Evolutionary conservation across 306 rosid genomes (phyloP), one percentile per base, ranked within the genome.

Genomic region (Vigna radiata): DNA sequence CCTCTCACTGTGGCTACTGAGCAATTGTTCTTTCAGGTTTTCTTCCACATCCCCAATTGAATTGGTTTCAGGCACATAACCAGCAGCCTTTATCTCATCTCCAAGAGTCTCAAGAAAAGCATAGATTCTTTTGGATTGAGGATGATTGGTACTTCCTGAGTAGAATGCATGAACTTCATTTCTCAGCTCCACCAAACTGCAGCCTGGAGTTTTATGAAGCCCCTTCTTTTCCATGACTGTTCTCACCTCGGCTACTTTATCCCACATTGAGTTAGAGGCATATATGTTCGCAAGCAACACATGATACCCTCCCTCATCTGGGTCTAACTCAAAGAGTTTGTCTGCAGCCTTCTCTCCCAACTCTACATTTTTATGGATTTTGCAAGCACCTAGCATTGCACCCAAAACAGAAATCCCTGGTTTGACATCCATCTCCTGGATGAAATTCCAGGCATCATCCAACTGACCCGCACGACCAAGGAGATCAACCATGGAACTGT

Each of bases 361-460:
- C 49, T 90, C 87, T 7, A 91, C 84, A 61, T 91, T 94, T 88
- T 94, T 90, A 58, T 94, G 90, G 52, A 90, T 90, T 80, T 84
- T 90, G 78, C 98, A 91, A 36, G 96, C 96, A 43, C 98, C 97
- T 48, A 94, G 60, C 93, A 94, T 88, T 61, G 98, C 97, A 16
- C 98, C 98, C 8, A 85, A 85, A 27, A 94, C 95, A 1, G 89
- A 86, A 44, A 94, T 87, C 73, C 90, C 93, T 0, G 96, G 93
- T 73, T 90, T 79, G 36, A 88, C 59, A 10, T 92, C 96, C 95
- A 94, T 92, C 49, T 80, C 77, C 55, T 78, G 83, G 77, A 94
- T 94, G 84, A 94, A 94, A 78, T 86, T 85, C 96, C 97, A 92
- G 41, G 98, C 98, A 55, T 87, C 86, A 7, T 85, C 16, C 27